Conservation (phyloP, 768 basidiomycete genomes). For the Amanita phalloides region DNA sequence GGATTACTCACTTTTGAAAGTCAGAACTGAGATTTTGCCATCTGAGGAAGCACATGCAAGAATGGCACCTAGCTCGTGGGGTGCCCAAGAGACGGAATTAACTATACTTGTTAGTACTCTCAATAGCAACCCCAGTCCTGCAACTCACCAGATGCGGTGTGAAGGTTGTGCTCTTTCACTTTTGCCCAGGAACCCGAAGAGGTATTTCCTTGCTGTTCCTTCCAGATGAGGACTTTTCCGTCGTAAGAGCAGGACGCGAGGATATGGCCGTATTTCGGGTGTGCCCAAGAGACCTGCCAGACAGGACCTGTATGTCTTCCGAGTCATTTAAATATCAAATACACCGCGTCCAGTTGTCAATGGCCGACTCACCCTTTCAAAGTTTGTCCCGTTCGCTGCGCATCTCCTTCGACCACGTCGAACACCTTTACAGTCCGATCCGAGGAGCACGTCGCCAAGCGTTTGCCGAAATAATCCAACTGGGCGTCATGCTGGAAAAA, state of each 20-base stretch:
- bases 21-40: slow-evolving; percentile 91
- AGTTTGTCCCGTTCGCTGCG: slow-evolving; percentile 62
- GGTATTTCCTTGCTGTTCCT: slow-evolving; percentile 61
- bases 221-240: slow-evolving; percentile 97
- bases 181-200: slow-evolving; percentile 68
- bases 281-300: slow-evolving; percentile 98
- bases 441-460: slow-evolving; percentile 93
- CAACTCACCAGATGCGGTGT: slow-evolving; percentile 79
- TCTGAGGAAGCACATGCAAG: slow-evolving; percentile 96
- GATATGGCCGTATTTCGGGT: slow-evolving; percentile 94
- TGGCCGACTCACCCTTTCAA: slow-evolving; percentile 57
- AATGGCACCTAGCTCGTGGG: slow-evolving; percentile 94
- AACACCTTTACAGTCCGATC: slow-evolving; percentile 94
- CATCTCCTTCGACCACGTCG: slow-evolving; percentile 84
- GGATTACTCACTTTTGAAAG: slow-evolving; percentile 77
- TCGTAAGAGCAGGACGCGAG: slow-evolving; percentile 98
- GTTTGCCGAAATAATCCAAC: slow-evolving; percentile 94
- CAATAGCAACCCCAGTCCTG: background rate
- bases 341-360: background rate
- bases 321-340: background rate
- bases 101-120: slow-evolving; percentile 34
- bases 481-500: slow-evolving; percentile 91
- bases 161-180: slow-evolving; percentile 91
- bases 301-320: slow-evolving; percentile 90
- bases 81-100: slow-evolving; percentile 99